Base-by-base conservation (phyloP, 768 basidiomycete genomes). In the Hysterangium stoloniferum region DNA sequence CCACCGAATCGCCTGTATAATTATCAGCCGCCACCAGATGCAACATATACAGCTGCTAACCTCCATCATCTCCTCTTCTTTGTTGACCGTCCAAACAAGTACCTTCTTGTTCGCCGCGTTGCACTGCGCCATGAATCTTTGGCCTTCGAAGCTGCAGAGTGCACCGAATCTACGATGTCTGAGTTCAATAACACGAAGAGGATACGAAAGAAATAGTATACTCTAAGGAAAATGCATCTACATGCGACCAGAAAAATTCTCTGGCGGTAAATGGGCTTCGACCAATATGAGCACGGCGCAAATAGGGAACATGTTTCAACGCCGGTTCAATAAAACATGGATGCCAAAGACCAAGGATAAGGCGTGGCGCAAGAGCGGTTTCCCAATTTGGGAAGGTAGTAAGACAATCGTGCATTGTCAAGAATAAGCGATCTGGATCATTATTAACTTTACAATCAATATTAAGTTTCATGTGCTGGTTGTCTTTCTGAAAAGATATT, bases 1-100 rank as follows among this genome's bases (percentile, higher is more conserved):
- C 88, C 89, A 91, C 54, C 84, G 70, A 78, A 77, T 0, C 80
- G 75, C 82, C 82, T 36, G 74, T 78, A 12, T 15, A 83, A 59
- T 42, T 67, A 56, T 25, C 36, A 43, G 32, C 44, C 24, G 40
- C 20, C 9, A 36, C 7, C 2, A 12, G 31, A 28, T 17, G 8
- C 29, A 11, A 33, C 24, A 9, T 6, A 51, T 17, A 56, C n/a
- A 6, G 6, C 13, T 1, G 65, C 78, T 36, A 25, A 82, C 87
- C 79, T 92, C 88, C 76, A 89, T 86, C 89, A 92, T 91, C 61
- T 91, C 82, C 48, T 79, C 80, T 8, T 81, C 81, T 40, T 83
- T 76, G 61, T 99, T 99, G 24, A 98, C 95, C 0, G 96, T 99
- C 96, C 94, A 97, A 3, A 92, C 90, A 78, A 94, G 84, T 50